Evolutionary conservation across 805 yeast species (phyloP), one percentile per base, ranked within the genome.

Genomic region (Candida morakotiae): DNA sequence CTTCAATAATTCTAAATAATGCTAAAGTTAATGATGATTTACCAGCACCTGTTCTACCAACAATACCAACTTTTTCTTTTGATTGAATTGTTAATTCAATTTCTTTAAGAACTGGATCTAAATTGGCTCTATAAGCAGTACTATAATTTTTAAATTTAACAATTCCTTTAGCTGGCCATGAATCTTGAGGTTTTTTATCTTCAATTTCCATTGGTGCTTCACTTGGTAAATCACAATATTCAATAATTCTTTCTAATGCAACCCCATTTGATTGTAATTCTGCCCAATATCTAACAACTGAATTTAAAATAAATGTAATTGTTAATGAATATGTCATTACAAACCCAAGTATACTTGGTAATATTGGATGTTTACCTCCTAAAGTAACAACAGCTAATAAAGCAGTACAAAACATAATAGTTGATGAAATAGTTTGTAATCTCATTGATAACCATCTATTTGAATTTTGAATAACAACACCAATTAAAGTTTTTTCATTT

Each of bases 41-140:
- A 46, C 98, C 98, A 2, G 97, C 97, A 45, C 98, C 98, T 0
- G 98, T 89, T 56, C 98, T 76, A 18, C 98, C 98, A 39, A 91
- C 97, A 60, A 89, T 88, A 44, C 98, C 98, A 53, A 89, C 71
- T 59, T 91, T 91, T 56, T 91, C 97, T 40, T 75, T 67, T 1
- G 89, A 77, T 33, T 77, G 71, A 49, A 91, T 77, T 9, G 73
- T 62, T 17, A 91, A 53, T 40, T 66, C 71, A 49, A 91, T 75
- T 40, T 80, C 67, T 49, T 80, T 83, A 60, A 91, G 68, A 3
- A 87, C 93, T 14, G 84, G 72, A 34, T 86, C 95, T 45, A 91
- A 70, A 41, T 82, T 88, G 10, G 80, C 77, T 58, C 96, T 79
- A 55, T 91, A 91, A 41, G 86, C 74, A 4, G 96, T 80, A n/a